Conservation (phyloP, 2,329 filamentous ascomycete genomes). For the Cladosporium sp. region DNA sequence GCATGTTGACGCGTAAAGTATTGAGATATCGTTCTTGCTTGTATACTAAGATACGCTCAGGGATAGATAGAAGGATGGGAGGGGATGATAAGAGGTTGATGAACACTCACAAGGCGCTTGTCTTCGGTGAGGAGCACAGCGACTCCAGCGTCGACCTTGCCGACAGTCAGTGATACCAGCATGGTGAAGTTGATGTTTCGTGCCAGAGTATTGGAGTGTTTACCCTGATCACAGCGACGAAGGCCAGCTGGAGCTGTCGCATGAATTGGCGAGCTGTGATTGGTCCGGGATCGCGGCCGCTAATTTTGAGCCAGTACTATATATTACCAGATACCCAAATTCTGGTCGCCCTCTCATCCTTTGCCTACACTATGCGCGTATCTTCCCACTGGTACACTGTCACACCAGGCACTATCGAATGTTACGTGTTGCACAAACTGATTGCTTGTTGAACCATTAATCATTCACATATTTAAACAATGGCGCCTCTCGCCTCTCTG, state of each 20-base stretch:
- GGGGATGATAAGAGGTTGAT: neutral
- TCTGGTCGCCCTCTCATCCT: neutral
- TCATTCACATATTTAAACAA: neutral
- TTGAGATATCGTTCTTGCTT: neutral
- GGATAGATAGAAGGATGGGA: neutral
- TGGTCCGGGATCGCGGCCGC: neutral
- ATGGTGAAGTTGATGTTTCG: slow-evolving; percentile 52
- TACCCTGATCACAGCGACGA: slow-evolving; percentile 4
- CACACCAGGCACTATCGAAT: neutral
- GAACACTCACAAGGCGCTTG: slow-evolving; percentile 77
- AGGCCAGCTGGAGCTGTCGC: slow-evolving; percentile 17
- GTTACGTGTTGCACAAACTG: neutral
- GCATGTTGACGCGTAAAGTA: neutral
- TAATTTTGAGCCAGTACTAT: neutral
- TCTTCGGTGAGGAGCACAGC: slow-evolving; percentile 95
- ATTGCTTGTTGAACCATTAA: neutral
- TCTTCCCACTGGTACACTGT: neutral
- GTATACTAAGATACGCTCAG: slow-evolving; percentile 6
- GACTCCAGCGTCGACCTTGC: slow-evolving; percentile 98
- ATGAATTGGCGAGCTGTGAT: neutral
- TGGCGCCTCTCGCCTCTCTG: neutral
- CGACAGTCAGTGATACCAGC: slow-evolving; percentile 96
- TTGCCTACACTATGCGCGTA: neutral
- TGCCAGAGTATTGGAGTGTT: neutral
- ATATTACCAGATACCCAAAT: neutral